phyloP scores from a whole-genome alignment of 495 filamentous ascomycete species.

The Aspergillus nanangensis region DNA sequence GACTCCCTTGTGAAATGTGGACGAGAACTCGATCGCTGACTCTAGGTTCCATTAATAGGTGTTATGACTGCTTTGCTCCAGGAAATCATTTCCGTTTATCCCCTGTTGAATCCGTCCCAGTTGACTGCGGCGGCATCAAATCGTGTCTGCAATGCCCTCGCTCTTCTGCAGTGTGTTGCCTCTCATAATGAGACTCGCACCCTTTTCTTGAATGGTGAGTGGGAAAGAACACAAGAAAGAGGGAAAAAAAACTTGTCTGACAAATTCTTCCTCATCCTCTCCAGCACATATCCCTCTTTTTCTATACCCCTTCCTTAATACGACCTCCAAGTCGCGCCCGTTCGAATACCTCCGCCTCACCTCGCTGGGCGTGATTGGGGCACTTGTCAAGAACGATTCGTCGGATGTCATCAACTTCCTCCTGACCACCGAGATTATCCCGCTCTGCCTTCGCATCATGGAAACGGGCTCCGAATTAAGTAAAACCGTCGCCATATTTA shows the following conservation, averaged over 20 bases:
- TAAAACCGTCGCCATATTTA: slow-evolving; percentile 99
- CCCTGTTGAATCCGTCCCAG: slow-evolving; percentile 91
- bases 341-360: slow-evolving; percentile 98
- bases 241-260: background rate
- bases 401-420: slow-evolving; percentile 99
- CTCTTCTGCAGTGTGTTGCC: slow-evolving; percentile 94
- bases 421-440: slow-evolving; percentile 97
- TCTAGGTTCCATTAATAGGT: slow-evolving; percentile 47
- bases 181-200: slow-evolving; percentile 95
- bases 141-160: slow-evolving; percentile 95
- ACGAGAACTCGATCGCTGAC: no score
- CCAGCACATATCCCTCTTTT: slow-evolving; percentile 97
- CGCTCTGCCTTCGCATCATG: slow-evolving; percentile 97
- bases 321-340: slow-evolving; percentile 94
- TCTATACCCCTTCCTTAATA: slow-evolving; percentile 98
- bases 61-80: slow-evolving; percentile 98
- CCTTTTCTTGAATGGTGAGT: slow-evolving; percentile 84
- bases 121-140: slow-evolving; percentile 96
- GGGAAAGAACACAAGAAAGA: background rate
- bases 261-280: slow-evolving; percentile 2
- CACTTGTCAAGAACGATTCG: slow-evolving; percentile 97
- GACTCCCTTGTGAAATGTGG: no score
- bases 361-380: slow-evolving; percentile 96
- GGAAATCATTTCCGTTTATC: slow-evolving; percentile 99
- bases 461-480: slow-evolving; percentile 97